phyloP scores from a whole-genome alignment of 2,329 filamentous ascomycete species.

The Graphiopsis chlorocephala region DNA sequence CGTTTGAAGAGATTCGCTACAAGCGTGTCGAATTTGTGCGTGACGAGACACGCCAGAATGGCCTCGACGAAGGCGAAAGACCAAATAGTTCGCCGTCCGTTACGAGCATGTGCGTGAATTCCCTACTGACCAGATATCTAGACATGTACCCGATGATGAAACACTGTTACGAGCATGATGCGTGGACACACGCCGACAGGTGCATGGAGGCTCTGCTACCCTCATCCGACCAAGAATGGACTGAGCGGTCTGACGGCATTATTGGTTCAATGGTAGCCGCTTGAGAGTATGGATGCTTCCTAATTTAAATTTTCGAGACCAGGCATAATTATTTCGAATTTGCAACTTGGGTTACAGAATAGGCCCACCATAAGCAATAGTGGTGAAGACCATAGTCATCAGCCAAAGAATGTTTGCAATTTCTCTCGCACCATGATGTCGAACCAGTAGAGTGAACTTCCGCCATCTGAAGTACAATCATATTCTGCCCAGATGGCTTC shows the following conservation, averaged over 20 bases:
- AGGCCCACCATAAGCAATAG: no score
- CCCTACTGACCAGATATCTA: background rate
- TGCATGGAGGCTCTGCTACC: background rate
- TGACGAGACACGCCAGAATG: background rate
- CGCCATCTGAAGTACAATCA: background rate
- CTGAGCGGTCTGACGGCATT: background rate
- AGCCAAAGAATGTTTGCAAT: slow-evolving; percentile 4
- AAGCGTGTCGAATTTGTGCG: background rate
- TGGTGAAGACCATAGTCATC: background rate
- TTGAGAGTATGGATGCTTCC: background rate
- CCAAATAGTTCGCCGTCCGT: background rate
- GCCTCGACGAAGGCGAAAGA: background rate
- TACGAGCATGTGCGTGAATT: background rate
- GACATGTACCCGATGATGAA: slow-evolving; percentile 1
- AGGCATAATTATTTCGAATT: no score
- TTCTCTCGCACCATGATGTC: slow-evolving; percentile 9
- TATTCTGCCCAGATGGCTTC: slow-evolving; percentile 10
- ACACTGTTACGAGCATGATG: slow-evolving; percentile 3
- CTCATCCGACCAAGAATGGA: background rate
- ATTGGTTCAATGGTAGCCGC: background rate
- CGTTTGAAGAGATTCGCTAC: background rate
- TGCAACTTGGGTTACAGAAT: no score
- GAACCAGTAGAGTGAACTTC: slow-evolving; percentile 2
- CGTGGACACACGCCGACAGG: background rate
- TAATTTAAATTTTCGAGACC: no score